A percentile compares a stretch with the other conserved stretches of the same genome.
Conservation (phyloP, 148 eudicot species). For the Amaranthus cruentus region DNA sequence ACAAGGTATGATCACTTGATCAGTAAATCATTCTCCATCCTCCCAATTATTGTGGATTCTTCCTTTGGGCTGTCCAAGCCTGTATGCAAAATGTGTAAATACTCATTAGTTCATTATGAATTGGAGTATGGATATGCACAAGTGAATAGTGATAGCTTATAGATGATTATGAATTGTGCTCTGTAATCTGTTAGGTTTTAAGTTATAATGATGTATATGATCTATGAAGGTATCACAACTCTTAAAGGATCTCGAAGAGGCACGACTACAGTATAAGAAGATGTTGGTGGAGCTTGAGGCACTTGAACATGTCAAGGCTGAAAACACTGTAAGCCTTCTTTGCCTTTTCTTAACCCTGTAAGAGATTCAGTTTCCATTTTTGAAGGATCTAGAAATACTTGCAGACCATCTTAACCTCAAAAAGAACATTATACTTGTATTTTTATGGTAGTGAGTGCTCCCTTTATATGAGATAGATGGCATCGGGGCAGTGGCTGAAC, state of each 20-base stretch:
- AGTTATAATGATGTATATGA: not conserved
- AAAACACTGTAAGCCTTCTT: slow-evolving; percentile 6
- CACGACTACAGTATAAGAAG: slow-evolving; percentile 22
- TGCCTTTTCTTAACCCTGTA: too few relatives aligned
- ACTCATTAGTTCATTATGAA: not conserved
- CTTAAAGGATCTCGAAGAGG: slow-evolving; percentile 28
- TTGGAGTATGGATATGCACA: not conserved
- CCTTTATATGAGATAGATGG: not conserved
- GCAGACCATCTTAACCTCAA: not conserved
- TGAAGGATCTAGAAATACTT: not conserved
- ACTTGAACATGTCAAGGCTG: slow-evolving; percentile 3
- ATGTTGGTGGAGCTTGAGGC: slow-evolving; percentile 27
- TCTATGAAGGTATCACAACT: slow-evolving; percentile 26
- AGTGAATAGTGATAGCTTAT: not conserved
- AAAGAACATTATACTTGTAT: not conserved
- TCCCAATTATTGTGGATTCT: too few relatives aligned
- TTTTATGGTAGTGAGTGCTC: not conserved
- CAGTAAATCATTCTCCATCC: too few relatives aligned
- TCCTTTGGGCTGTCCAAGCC: too few relatives aligned
- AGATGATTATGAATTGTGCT: not conserved
- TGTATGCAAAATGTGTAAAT: not conserved
- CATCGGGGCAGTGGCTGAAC: not conserved
- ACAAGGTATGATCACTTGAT: slow-evolving; percentile 37
- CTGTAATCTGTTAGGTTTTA: not conserved
- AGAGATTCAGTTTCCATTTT: not conserved